Evolutionary conservation across 1,284 basidiomycete genomes (phyloP), one percentile per base, ranked within the genome.

Genomic region (Sporisorium sorghi): DNA sequence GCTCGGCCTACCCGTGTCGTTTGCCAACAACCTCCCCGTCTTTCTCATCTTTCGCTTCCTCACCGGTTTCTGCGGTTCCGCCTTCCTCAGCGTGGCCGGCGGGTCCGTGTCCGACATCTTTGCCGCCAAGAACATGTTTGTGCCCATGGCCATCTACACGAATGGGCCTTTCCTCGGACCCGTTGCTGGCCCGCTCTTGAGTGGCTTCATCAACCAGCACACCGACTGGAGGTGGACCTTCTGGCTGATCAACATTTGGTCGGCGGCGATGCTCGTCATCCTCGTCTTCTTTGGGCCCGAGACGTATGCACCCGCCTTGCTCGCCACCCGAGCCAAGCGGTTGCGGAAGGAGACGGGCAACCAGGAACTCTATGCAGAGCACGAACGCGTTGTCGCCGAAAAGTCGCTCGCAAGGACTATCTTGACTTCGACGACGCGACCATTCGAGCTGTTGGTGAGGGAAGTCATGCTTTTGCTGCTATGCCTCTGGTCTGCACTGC

Each of bases 141-240:
- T 84, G 5, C 84, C 84, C 32, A 85, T 84, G 84, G 57, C 76
- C 14, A 72, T 78, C 60, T 85, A 84, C 78, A 85, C 82, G 33
- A 83, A 84, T 43, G 58, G 58, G 4, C 84, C 84, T 35, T 76
- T 84, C 48, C 58, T 84, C 32, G 74, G 71, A 17, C 79, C 80
- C 19, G 71, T 78, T 15, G 60, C 60, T 32, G 76, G 77, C 11
- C 78, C 81, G 1, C 48, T 76, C 14, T 48, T 79, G 26, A 65
- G 55, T 26, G 77, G 78, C 17, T 83, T 77, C 62, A 83, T 85
- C 65, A 79, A 82, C 52, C 50, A 76, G 35, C 56, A 72, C 23
- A 56, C 77, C 21, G 78, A 81, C n/a, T 85, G 84, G 84, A 60
- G 84, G 9, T 83, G 82, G 81, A 81, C 82, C 15, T 74, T 84